A percentile compares a stretch with the other conserved stretches of the same genome.
phyloP scores from a whole-genome alignment of 805 yeast genomes.

The Lachancea cidri region DNA sequence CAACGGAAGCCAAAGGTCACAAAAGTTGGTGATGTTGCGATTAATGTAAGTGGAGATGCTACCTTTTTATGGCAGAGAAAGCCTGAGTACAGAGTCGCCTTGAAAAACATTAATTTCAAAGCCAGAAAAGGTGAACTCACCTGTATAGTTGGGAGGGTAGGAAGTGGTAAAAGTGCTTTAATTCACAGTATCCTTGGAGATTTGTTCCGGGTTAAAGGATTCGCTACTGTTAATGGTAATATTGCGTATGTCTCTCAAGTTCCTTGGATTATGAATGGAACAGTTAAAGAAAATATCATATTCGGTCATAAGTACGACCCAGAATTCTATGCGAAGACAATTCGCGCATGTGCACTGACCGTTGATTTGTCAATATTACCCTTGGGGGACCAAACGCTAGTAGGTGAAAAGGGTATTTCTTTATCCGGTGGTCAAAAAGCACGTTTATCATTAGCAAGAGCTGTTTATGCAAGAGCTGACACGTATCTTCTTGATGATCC shows the following conservation, averaged over 20 bases:
- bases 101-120: slow-evolving; percentile 53
- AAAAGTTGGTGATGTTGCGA: slow-evolving; percentile 61
- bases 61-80: slow-evolving; percentile 76
- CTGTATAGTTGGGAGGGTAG: slow-evolving; percentile 87
- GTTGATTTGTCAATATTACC: slow-evolving; percentile 77
- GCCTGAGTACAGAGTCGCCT: slow-evolving; percentile 64
- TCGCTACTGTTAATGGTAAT: slow-evolving; percentile 65
- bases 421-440: slow-evolving; percentile 98
- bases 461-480: slow-evolving; percentile 93
- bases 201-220: slow-evolving; percentile 68
- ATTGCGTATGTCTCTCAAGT: slow-evolving; percentile 89
- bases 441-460: slow-evolving; percentile 87
- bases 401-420: slow-evolving; percentile 96
- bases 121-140: slow-evolving; percentile 73
- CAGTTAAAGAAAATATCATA: slow-evolving; percentile 83
- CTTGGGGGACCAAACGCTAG: slow-evolving; percentile 86
- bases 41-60: slow-evolving; percentile 52
- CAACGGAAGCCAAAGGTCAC: slow-evolving; percentile 40
- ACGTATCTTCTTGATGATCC: slow-evolving; percentile 88
- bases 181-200: slow-evolving; percentile 80
- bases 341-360: slow-evolving; percentile 82
- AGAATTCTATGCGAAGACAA: slow-evolving; percentile 71
- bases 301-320: slow-evolving; percentile 86
- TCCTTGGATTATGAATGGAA: slow-evolving; percentile 96
- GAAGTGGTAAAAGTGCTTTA: slow-evolving; percentile 83